Conservation (phyloP, 441 rosid species). For the Hypseocharis bilobata region DNA sequence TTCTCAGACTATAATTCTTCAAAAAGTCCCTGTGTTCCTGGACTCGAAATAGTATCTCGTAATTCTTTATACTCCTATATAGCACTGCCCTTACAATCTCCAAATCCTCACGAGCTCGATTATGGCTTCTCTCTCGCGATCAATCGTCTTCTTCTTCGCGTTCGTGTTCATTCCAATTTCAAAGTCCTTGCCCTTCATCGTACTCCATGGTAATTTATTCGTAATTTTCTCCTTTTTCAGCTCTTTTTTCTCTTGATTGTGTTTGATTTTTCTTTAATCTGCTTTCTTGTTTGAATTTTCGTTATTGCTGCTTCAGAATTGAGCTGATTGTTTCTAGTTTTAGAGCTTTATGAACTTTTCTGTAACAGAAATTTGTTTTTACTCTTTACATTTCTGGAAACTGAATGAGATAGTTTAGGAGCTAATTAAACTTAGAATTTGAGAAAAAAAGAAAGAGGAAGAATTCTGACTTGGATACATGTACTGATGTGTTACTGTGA, state of each 20-base stretch:
- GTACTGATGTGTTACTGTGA: background rate
- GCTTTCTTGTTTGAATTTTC: background rate
- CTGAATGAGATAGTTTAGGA: background rate
- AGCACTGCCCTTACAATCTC: background rate
- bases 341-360: background rate
- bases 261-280: background rate
- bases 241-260: background rate
- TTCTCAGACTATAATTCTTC: background rate
- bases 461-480: too few relatives aligned
- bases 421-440: slow-evolving; percentile 1
- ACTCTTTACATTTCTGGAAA: background rate
- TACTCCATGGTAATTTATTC: slow-evolving; percentile 46
- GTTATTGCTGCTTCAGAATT: background rate
- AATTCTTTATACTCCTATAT: background rate
- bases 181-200: slow-evolving; percentile 45
- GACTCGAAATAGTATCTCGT: background rate
- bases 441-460: too few relatives aligned
- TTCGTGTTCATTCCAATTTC: slow-evolving; percentile 25
- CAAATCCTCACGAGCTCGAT: background rate
- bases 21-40: background rate
- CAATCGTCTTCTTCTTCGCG: slow-evolving; percentile 14
- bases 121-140: slow-evolving; percentile 34
- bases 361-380: background rate
- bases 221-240: background rate
- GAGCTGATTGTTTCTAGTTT: background rate